Conservation (phyloP, 345 rosid species). For the Eucalyptus melliodora region DNA sequence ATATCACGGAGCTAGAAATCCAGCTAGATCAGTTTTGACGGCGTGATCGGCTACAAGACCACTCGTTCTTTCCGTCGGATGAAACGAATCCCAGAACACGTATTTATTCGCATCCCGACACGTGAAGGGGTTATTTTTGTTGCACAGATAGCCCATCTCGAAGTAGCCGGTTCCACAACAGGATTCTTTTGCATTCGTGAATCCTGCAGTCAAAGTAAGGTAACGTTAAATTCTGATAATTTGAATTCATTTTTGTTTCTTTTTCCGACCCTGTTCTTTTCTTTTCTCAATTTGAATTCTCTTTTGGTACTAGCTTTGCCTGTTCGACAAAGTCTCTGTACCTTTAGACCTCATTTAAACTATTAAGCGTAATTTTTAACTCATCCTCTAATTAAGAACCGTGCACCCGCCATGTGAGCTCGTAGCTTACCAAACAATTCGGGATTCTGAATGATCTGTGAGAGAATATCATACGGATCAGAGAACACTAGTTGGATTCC, state of each 20-base stretch:
- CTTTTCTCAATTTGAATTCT: not conserved
- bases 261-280: not conserved
- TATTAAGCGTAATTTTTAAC: not conserved
- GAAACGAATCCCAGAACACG: slow-evolving; percentile 66
- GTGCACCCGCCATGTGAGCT: not conserved
- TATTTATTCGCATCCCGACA: slow-evolving; percentile 47
- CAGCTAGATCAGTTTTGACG: slow-evolving; percentile 16
- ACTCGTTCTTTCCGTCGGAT: slow-evolving; percentile 58
- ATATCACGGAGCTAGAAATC: slow-evolving; percentile 8
- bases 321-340: not conserved
- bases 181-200: slow-evolving; percentile 33
- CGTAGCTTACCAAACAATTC: slow-evolving; percentile 31
- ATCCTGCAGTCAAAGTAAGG: slow-evolving; percentile 23
- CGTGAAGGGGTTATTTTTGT: slow-evolving; percentile 33
- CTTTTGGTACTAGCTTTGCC: not conserved
- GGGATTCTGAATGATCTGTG: slow-evolving; percentile 41
- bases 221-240: not conserved
- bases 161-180: slow-evolving; percentile 60
- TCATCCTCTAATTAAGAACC: not conserved
- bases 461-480: slow-evolving; percentile 24
- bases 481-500: slow-evolving; percentile 35
- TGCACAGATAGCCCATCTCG: slow-evolving; percentile 60
- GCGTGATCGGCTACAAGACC: slow-evolving; percentile 21
- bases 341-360: not conserved
- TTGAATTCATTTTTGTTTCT: not conserved